Base-by-base conservation (phyloP, 139 green algal genomes). In the Deuterostichococcus epilithicus region DNA sequence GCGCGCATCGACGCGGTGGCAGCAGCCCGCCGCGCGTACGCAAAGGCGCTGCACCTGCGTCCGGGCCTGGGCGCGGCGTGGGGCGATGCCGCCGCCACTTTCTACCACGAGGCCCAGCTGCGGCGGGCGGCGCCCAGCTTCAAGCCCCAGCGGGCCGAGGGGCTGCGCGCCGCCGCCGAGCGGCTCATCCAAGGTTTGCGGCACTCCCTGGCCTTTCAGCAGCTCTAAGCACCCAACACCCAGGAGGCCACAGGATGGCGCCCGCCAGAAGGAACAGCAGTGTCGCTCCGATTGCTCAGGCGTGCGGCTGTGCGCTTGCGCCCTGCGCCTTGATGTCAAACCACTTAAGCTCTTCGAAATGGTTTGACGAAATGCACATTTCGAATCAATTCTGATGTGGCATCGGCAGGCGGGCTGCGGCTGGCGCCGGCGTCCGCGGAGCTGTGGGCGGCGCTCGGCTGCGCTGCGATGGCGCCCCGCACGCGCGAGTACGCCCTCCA, bases 401-500 rank as follows among this genome's bases (percentile, higher is more conserved):
- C n/a, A 18, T 60, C 45, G 18, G 63, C 72, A 82, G 86, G 83
- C 30, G 90, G 84, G 1, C 72, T 95, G 63, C 76, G 81, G 18
- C 47, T 94, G 47, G 79, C 84, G 2, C 83, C 84, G 25, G 45
- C 82, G 1, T 83, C 72, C 2, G 72, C 88, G 13, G 81, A 84
- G 74, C 81, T 95, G 52, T 95, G 90, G 90, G 76, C 78, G 1
- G 69, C 78, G 0, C 75, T 91, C 23, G 90, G 87, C 35, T 74
- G 35, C 1, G 75, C 68, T 26, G 81, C 76, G 5, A 59, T 26
- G 8, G 58, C 67, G 23, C 35, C 70, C 10, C 68, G 42, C 20
- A 44, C 70, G n/a, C 79, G 79, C 2, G 92, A 96, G 86, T 94
- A 92, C 59, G 83, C 83, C 15, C 85, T 89, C 33, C 74, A 34